Evolutionary conservation across 2,329 filamentous ascomycete genomes (phyloP).

Genomic region (Peltaster fructicola): DNA sequence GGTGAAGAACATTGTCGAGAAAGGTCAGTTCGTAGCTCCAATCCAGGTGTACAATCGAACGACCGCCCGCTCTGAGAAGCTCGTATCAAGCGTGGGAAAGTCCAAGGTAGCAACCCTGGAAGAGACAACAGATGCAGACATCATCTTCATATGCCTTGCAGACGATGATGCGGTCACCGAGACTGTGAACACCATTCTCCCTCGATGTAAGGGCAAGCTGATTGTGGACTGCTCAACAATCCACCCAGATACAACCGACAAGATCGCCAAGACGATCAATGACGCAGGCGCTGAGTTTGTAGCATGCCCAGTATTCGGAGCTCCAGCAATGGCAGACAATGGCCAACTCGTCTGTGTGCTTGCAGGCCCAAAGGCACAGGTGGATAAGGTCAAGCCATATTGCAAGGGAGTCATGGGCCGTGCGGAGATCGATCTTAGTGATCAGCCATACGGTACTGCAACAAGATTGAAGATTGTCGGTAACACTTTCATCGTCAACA

Average conservation of each 20-base stretch:
- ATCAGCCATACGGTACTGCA: constrained; percentile 50
- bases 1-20: constrained; percentile 66
- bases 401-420: constrained; percentile 55
- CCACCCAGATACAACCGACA: constrained; percentile 62
- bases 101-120: constrained; percentile 47
- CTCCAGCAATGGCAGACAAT: constrained; percentile 50
- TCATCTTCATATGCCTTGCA: constrained; percentile 68
- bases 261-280: constrained; percentile 39
- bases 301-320: constrained; percentile 56
- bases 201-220: constrained; percentile 57
- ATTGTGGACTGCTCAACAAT: constrained; percentile 81
- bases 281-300: constrained; percentile 54
- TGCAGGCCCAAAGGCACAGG: constrained; percentile 43
- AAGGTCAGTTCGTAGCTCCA: constrained; percentile 52
- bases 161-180: constrained; percentile 26
- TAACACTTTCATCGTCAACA: constrained; percentile 72
- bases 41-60: constrained; percentile 72
- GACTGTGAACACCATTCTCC: constrained; percentile 27
- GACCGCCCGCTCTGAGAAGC: constrained; percentile 42
- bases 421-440: constrained; percentile 51
- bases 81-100: constrained; percentile 46
- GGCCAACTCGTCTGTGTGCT: constrained; percentile 58
- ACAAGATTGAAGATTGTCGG: constrained; percentile 64
- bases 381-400: constrained; percentile 50
- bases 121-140: constrained; percentile 47